A percentile compares a stretch with the other conserved stretches of the same genome.
Conservation (phyloP, 345 rosid genomes). For the Raphanus sativus region DNA sequence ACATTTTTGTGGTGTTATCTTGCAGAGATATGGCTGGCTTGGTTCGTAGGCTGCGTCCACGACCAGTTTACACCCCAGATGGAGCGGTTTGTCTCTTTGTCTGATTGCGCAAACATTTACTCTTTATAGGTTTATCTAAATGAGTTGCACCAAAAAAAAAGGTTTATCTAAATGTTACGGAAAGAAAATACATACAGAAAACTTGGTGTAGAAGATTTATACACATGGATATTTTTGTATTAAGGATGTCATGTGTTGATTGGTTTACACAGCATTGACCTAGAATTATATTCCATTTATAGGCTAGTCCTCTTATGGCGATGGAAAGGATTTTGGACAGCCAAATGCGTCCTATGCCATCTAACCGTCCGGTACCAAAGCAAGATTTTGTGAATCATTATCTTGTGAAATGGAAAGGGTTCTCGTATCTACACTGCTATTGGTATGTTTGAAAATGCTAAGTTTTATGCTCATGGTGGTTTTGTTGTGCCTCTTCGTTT, state of each 20-base stretch:
- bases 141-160: background rate
- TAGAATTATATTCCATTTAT: slow-evolving; percentile 40
- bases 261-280: background rate
- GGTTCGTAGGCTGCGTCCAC: slow-evolving; percentile 65
- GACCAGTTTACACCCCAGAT: slow-evolving; percentile 62
- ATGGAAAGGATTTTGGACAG: slow-evolving; percentile 78
- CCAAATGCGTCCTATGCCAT: slow-evolving; percentile 75
- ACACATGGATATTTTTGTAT: background rate
- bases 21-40: slow-evolving; percentile 81
- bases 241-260: background rate
- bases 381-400: slow-evolving; percentile 72
- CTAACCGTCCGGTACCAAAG: slow-evolving; percentile 49
- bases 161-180: background rate
- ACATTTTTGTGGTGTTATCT: slow-evolving; percentile 18
- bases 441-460: slow-evolving; percentile 49
- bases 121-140: background rate
- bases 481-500: background rate
- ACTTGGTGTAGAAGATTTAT: slow-evolving; percentile 63
- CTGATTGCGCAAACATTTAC: slow-evolving; percentile 18
- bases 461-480: slow-evolving; percentile 9
- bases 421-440: slow-evolving; percentile 91
- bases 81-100: slow-evolving; percentile 56
- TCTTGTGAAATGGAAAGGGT: slow-evolving; percentile 90
- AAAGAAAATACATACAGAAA: slow-evolving; percentile 41
- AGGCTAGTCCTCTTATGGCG: slow-evolving; percentile 70